Percentiles rank a stretch among this genome's conserved stretches.
Evolutionary conservation across 805 yeast species (phyloP).

Genomic region (Zygotorulaspora danielsina): DNA sequence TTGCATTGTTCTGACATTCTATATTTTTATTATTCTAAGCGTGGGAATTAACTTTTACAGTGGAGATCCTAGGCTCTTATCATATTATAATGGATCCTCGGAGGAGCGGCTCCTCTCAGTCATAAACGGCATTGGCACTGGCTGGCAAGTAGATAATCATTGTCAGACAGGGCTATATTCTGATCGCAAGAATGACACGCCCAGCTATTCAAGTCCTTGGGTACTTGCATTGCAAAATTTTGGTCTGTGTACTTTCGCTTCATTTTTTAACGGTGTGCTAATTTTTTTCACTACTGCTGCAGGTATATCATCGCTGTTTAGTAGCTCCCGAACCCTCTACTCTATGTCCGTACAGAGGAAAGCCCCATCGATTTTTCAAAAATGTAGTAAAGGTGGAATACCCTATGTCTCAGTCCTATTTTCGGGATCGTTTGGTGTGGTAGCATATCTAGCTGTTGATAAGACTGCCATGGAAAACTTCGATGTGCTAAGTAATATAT

Average conservation of each 20-base stretch:
- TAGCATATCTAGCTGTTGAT: constrained; percentile 58
- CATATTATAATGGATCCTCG: constrained; percentile 40
- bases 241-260: constrained; percentile 47
- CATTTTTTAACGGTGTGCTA: constrained; percentile 49
- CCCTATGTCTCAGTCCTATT: constrained; percentile 68
- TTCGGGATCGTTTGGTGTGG: constrained; percentile 55
- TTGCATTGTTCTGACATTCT: constrained; percentile 63
- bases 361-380: constrained; percentile 57
- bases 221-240: constrained; percentile 52
- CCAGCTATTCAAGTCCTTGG: constrained; percentile 54
- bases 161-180: constrained; percentile 64
- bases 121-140: constrained; percentile 17
- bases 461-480: constrained; percentile 58
- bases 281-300: constrained; percentile 55
- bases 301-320: constrained; percentile 53
- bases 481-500: constrained; percentile 59
- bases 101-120: constrained; percentile 15
- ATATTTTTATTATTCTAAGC: constrained; percentile 60
- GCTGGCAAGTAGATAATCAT: constrained; percentile 64
- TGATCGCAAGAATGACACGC: constrained; percentile 43
- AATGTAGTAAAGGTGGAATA: constrained; percentile 61
- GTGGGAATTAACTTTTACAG: constrained; percentile 70
- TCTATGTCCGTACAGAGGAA: constrained; percentile 51
- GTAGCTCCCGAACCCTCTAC: constrained; percentile 57
- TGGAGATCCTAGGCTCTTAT: constrained; percentile 68